Evolutionary conservation across 73 alveolate species (phyloP).

Genomic region (Paramecium octaurelia): DNA sequence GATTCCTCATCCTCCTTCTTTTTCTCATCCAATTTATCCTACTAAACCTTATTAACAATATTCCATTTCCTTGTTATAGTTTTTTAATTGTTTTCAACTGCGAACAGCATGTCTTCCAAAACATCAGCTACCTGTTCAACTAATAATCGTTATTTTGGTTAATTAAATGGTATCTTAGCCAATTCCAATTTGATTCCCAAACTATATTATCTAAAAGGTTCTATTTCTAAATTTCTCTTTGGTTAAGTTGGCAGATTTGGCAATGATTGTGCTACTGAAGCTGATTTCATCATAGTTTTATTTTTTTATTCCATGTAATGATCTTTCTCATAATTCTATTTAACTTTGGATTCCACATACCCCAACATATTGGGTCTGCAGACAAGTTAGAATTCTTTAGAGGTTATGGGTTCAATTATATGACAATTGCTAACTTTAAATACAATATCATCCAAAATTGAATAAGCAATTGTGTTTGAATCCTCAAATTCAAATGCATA

Average conservation of each 20-base stretch:
- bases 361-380: constrained; percentile 37
- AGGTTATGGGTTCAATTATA: constrained; percentile 17
- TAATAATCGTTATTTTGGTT: background rate
- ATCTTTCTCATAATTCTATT: background rate
- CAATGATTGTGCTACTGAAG: background rate
- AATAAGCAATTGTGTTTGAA: background rate
- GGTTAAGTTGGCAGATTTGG: background rate
- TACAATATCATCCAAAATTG: background rate
- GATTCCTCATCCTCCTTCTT: background rate
- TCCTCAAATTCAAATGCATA: background rate
- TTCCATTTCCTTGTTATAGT: background rate
- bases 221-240: constrained; percentile 14
- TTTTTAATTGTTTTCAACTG: background rate
- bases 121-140: constrained; percentile 41
- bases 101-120: constrained; percentile 27
- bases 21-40: background rate
- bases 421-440: background rate
- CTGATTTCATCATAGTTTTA: background rate
- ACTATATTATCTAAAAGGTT: constrained; percentile 15
- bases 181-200: constrained; percentile 10
- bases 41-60: background rate
- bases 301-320: constrained; percentile 17
- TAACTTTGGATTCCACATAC: constrained; percentile 1
- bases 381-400: background rate
- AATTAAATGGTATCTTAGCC: constrained; percentile 30